Percentiles rank a stretch among this genome's conserved stretches.
phyloP scores from a whole-genome alignment of 2,329 filamentous ascomycete genomes.

The Aspergillus sp. region DNA sequence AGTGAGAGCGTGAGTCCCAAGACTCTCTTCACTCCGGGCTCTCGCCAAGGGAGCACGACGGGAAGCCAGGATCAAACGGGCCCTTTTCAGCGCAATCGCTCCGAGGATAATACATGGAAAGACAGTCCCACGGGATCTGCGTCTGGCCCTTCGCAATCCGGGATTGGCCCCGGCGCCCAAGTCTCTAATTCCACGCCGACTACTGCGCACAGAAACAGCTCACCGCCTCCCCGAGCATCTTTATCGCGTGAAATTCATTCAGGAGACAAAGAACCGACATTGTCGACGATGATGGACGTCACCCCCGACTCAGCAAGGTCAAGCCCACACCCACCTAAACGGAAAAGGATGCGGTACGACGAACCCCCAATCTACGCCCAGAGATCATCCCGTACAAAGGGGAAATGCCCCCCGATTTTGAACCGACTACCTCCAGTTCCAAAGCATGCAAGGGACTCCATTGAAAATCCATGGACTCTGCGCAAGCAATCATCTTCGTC shows the following conservation, averaged over 20 bases:
- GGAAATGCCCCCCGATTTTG: conserved; percentile 37
- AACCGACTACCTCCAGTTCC: conserved; percentile 28
- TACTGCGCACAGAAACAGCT: conserved; percentile 22
- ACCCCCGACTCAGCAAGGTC: conserved; percentile 12
- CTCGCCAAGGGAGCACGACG: conserved; percentile 24
- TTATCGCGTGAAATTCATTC: conserved; percentile 10
- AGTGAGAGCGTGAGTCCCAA: conserved; percentile 76
- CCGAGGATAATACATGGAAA: conserved; percentile 23
- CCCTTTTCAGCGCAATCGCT: conserved; percentile 17
- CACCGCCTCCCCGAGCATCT: conserved; percentile 17
- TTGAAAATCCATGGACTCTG: conserved; percentile 15
- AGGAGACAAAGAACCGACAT: conserved; percentile 7
- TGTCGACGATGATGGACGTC: conserved; percentile 20
- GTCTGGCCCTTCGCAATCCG: conserved; percentile 6
- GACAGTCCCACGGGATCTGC: conserved; percentile 20
- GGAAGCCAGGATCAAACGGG: conserved; percentile 20
- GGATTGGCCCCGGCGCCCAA: conserved; percentile 3
- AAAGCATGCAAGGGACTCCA: conserved; percentile 23
- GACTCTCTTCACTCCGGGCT: conserved; percentile 42
- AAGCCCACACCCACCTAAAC: conserved; percentile 36
- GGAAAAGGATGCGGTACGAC: conserved; percentile 47
- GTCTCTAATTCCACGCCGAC: conserved; percentile 9
- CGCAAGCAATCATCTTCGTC: conserved; percentile 17
- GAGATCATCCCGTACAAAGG: conserved; percentile 37
- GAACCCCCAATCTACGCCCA: conserved; percentile 51